Conservation (phyloP, 2,329 filamentous ascomycete species). For the Aureobasidium lini region DNA sequence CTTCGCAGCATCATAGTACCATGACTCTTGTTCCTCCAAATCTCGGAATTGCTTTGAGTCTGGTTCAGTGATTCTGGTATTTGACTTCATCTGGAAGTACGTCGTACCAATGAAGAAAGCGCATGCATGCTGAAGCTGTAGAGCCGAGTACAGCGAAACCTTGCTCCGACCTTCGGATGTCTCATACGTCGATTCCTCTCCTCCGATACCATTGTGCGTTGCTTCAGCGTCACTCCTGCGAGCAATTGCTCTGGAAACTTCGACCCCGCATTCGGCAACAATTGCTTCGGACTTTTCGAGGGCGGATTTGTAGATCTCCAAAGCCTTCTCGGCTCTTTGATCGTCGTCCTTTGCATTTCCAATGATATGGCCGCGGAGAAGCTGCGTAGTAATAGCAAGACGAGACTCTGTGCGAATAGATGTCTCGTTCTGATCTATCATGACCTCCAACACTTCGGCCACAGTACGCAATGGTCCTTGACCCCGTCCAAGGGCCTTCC, state of each 20-base stretch:
- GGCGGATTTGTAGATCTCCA: conserved; percentile 59
- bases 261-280: conserved; percentile 56
- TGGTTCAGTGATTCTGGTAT: conserved; percentile 55
- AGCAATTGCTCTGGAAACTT: conserved; percentile 33
- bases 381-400: conserved; percentile 52
- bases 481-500: conserved; percentile 53
- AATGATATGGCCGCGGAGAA: conserved; percentile 68
- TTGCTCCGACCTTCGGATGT: conserved; percentile 31
- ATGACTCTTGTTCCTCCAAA: conserved; percentile 63
- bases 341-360: conserved; percentile 61
- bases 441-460: conserved; percentile 76
- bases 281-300: conserved; percentile 36
- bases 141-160: conserved; percentile 59
- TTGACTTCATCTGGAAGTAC: conserved; percentile 73
- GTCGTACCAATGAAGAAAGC: conserved; percentile 80
- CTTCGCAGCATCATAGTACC: conserved; percentile 73
- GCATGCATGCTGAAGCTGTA: conserved; percentile 76
- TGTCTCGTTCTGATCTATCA: conserved; percentile 79
- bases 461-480: conserved; percentile 68
- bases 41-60: conserved; percentile 59
- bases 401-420: conserved; percentile 57
- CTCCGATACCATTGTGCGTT: conserved; percentile 15
- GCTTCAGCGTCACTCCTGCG: conserved; percentile 5
- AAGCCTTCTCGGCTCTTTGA: conserved; percentile 53
- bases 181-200: conserved; percentile 26